A percentile compares a stretch with the other conserved stretches of the same genome.
Conservation (phyloP, 2,329 filamentous ascomycete genomes). For the Botrytis elliptica region DNA sequence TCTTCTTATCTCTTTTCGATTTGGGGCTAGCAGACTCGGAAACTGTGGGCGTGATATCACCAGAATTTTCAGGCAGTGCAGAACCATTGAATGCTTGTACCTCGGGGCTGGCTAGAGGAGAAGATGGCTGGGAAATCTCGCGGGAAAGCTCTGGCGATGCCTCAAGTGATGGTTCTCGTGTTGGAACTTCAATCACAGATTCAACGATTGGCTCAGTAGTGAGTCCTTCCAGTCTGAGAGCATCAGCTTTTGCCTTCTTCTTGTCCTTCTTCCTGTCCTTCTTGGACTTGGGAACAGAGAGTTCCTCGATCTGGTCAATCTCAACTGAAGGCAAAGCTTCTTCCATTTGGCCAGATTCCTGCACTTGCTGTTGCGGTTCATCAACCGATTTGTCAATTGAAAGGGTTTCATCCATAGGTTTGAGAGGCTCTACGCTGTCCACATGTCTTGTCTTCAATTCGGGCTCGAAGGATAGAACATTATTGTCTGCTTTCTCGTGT, state of each 20-base stretch:
- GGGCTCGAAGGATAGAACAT: background rate
- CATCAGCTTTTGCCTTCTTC: background rate
- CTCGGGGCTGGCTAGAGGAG: background rate
- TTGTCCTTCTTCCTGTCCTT: slow-evolving; percentile 28
- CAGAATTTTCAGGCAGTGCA: background rate
- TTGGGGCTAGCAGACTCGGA: background rate
- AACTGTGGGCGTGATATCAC: background rate
- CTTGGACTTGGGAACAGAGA: slow-evolving; percentile 25
- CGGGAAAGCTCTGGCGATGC: background rate
- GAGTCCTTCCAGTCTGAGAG: background rate
- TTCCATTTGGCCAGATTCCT: slow-evolving; percentile 8
- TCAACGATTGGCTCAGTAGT: background rate
- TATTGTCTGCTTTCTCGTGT: background rate
- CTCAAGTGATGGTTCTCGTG: background rate
- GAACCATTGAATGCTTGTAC: background rate
- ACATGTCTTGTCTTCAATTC: background rate
- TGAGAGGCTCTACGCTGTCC: background rate
- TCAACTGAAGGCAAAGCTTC: slow-evolving; percentile 12
- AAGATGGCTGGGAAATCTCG: background rate
- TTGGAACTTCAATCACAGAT: background rate
- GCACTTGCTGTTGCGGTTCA: slow-evolving; percentile 11
- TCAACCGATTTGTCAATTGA: background rate
- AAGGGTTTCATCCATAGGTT: background rate
- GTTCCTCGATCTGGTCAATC: slow-evolving; percentile 18
- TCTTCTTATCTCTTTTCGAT: background rate